These are phyloP conservation scores for Darksidea phi DNA, from an alignment of 495 filamentous ascomycete genomes.

Conservation along the genomic window DNA sequence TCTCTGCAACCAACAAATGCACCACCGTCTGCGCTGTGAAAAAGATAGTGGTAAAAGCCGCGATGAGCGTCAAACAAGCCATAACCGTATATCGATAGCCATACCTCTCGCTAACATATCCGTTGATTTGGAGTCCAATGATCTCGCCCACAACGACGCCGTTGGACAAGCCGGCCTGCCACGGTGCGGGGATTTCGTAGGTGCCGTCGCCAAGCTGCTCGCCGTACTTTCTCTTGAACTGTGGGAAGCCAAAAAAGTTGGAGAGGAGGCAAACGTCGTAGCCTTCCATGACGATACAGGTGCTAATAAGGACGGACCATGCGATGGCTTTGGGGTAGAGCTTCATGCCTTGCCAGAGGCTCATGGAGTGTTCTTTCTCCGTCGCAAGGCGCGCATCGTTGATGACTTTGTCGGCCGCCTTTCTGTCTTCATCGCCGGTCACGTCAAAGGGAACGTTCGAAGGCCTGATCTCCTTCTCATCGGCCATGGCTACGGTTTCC, in stretches of 20 bases:
- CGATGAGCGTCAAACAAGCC: conserved; percentile 29
- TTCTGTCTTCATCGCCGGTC: background rate
- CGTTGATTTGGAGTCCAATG: conserved; percentile 42
- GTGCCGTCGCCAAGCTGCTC: conserved; percentile 33
- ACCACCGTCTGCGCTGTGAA: conserved; percentile 39
- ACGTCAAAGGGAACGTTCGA: background rate
- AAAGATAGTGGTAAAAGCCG: conserved; percentile 39
- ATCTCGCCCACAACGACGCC: conserved; percentile 41
- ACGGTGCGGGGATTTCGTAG: conserved; percentile 34
- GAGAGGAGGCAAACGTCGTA: conserved; percentile 45
- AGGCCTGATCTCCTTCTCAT: conserved; percentile 26
- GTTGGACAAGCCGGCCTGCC: conserved; percentile 40
- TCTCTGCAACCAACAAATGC: conserved; percentile 33
- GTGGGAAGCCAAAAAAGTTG: conserved; percentile 42
- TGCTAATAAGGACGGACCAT: conserved; percentile 44
- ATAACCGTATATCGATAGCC: conserved; percentile 39
- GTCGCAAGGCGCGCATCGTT: conserved; percentile 29
- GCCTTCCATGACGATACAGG: conserved; percentile 49
- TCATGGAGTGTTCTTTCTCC: conserved; percentile 36
- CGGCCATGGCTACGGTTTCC: conserved; percentile 1
- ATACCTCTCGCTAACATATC: conserved; percentile 32
- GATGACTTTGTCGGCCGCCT: conserved; percentile 18
- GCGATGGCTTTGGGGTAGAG: conserved; percentile 42
- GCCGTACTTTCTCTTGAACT: conserved; percentile 41
- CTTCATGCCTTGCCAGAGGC: conserved; percentile 34